Percentiles rank a stretch among this genome's conserved stretches.
These are phyloP conservation scores for Metschnikowia similis DNA, from an alignment of 805 yeast genomes.

Conservation along the genomic window DNA sequence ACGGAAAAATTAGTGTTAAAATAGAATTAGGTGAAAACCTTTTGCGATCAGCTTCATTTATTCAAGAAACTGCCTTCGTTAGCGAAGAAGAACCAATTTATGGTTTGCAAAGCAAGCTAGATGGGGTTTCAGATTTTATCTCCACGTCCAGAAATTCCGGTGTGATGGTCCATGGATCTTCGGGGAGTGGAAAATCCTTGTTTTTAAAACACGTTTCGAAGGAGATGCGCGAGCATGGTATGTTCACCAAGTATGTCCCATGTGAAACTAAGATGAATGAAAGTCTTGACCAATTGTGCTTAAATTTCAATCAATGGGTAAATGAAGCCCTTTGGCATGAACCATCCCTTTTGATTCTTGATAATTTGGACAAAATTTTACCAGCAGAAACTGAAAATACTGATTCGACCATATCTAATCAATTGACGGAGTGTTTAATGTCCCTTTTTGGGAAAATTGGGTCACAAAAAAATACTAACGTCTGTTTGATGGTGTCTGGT, in stretches of 20 bases:
- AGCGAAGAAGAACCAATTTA: constrained; percentile 33
- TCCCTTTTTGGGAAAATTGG: constrained; percentile 40
- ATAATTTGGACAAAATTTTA: constrained; percentile 70
- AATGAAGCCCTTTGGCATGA: constrained; percentile 66
- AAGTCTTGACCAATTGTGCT: constrained; percentile 42
- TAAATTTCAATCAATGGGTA: constrained; percentile 40
- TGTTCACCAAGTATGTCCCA: constrained; percentile 43
- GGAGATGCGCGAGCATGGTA: constrained; percentile 37
- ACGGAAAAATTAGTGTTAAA: constrained; percentile 23
- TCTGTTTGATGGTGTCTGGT: constrained; percentile 61
- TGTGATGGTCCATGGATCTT: constrained; percentile 61
- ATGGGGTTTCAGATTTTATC: constrained; percentile 36
- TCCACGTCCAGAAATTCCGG: constrained; percentile 47
- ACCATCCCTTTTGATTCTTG: constrained; percentile 72
- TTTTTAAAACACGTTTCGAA: constrained; percentile 41
- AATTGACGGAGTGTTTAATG: constrained; percentile 58
- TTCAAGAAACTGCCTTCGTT: constrained; percentile 15
- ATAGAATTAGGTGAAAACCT: constrained; percentile 52
- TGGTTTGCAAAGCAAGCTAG: constrained; percentile 51
- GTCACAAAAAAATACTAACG: constrained; percentile 40
- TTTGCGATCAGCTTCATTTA: constrained; percentile 41
- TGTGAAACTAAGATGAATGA: constrained; percentile 60
- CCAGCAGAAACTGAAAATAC: constrained; percentile 60
- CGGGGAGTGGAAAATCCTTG: constrained; percentile 80
- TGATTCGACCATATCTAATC: constrained; percentile 59